Base-by-base conservation (phyloP, 1,284 basidiomycete species). In the Marasmius sp. region DNA sequence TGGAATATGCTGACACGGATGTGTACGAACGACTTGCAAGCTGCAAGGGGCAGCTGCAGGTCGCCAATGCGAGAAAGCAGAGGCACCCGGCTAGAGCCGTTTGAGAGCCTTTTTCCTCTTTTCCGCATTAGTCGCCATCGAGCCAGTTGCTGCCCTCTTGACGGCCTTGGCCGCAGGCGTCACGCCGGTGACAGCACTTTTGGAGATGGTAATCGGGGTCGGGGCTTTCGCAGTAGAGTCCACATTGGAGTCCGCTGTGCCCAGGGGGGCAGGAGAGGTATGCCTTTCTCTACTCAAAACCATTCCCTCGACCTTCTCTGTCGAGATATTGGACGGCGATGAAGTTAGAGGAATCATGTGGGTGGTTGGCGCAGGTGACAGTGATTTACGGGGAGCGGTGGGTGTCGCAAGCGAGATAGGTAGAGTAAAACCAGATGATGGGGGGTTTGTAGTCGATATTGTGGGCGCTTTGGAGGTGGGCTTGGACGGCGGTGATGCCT, bases 51-150 rank as follows among this genome's bases (percentile, higher is more conserved):
- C n/a, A 8, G 45, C 45, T 6, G n/a, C 41, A 16, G 16, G 20
- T n/a, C 45, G 45, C 16, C 2, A n/a, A 47, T 16, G 16, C 20
- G 16, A 47, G 2, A 47, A 47, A 20, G 41, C n/a, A 47, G 16
- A 20, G 16, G n/a, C 45, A 18, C n/a, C n/a, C 9, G 16, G n/a
- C 52, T 61, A 93, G 73, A 93, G 75, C 66, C 91, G 81, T 75
- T 91, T 93, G 68, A 93, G 74, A 11, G 91, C 92, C 79, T 92
- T 93, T 82, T 93, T 93, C 72, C 90, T 81, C 77, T 92, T 93
- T 75, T 92, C 91, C 11, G 83, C 85, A 7, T 83, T 84, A 1
- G 79, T 81, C 9, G 76, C 72, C 0, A 76, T 81, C 1, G 77
- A 76, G 3, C 79, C 79, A 7, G 81, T 77, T 1, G 90, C 89